These are phyloP conservation scores for Diaporthe longicolla DNA, from an alignment of 2,329 filamentous ascomycete species.

Conservation along the genomic window DNA sequence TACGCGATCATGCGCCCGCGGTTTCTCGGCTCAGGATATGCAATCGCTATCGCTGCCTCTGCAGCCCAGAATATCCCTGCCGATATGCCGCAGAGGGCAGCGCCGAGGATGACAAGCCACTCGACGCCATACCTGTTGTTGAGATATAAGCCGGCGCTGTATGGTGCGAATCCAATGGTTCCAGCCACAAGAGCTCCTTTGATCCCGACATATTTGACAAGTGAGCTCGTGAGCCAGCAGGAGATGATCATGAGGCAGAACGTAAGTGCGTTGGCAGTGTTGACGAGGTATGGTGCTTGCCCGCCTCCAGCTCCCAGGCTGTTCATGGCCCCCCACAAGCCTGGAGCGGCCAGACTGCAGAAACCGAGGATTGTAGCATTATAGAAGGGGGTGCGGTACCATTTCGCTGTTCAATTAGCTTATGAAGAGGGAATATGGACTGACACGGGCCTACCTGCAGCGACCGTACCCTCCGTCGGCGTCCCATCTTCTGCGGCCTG, in stretches of 20 bases:
- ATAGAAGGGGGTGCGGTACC: constrained; percentile 11
- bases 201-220: constrained; percentile 7
- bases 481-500: background rate
- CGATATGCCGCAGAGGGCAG: constrained; percentile 77
- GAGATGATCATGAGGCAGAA: constrained; percentile 51
- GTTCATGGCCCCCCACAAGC: constrained; percentile 70
- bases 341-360: constrained; percentile 52
- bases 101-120: constrained; percentile 79
- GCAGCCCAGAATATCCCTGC: constrained; percentile 83
- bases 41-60: constrained; percentile 79
- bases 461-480: background rate
- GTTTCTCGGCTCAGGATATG: constrained; percentile 79
- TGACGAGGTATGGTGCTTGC: background rate
- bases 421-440: background rate
- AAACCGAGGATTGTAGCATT: constrained; percentile 12
- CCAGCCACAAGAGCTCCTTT: constrained; percentile 12
- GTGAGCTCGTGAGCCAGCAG: constrained; percentile 12
- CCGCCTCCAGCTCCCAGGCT: constrained; percentile 44
- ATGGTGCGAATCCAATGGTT: constrained; percentile 75
- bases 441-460: background rate
- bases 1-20: constrained; percentile 75
- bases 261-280: background rate
- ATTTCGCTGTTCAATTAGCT: background rate
- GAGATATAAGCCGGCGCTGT: constrained; percentile 77
- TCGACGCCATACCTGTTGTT: constrained; percentile 78